Evolutionary conservation across 805 yeast genomes (phyloP), one percentile per base, ranked within the genome.

Genomic region (Teunomyces stri): DNA sequence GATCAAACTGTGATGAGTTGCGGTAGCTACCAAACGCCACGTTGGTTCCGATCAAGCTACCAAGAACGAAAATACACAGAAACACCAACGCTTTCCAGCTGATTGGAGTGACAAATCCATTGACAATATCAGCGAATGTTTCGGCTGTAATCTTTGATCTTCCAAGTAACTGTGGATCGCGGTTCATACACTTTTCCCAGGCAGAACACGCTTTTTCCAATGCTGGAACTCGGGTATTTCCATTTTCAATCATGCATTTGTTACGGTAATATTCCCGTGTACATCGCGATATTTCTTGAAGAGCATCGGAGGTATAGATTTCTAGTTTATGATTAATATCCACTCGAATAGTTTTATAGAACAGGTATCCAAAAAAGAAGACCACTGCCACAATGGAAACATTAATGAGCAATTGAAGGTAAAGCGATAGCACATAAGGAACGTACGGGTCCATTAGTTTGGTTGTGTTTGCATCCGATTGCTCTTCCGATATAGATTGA

Each of bases 101-200:
- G 33, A 89, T 84, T 2, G 88, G 85, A 48, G 76, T 79, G 18
- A 87, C 66, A 57, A 89, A 89, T 1, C 90, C 82, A 64, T 89
- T 87, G 39, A 89, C 70, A 6, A 88, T 86, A 51, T 86, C 92
- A 1, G 95, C 96, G 55, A 89, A 75, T 0, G 92, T 84, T 60
- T 85, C 90, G 0, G 95, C 95, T 41, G 90, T 82, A 46, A 89
- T 76, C 50, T 75, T 76, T 1, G 92, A 87, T 42, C 81, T 76
- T 3, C 88, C 91, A 10, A 84, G 75, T 62, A 46, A 68, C 55
- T 78, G 76, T 7, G 96, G 91, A 52, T 89, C 92, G 42, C 83
- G 69, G 55, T 83, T 80, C 90, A 89, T 88, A 63, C 99, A 94
- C 48, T 76, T 77, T 51, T 80, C 85, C 94, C 96, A 89, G 30